Evolutionary conservation across 768 basidiomycete genomes (phyloP), one percentile per base, ranked within the genome.

Genomic region (Kwoniella heveanensis): DNA sequence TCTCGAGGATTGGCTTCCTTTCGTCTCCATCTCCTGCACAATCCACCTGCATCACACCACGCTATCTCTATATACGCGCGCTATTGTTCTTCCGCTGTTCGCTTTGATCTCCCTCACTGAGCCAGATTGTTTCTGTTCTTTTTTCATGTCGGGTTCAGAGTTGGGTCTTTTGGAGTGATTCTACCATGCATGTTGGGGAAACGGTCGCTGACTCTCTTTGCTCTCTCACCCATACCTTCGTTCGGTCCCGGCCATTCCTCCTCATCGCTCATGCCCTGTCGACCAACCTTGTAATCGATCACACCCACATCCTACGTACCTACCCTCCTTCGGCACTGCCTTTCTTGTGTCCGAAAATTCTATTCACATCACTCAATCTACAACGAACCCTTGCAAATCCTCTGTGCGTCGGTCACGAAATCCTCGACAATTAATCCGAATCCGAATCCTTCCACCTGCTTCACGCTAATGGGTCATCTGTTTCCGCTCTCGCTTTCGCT

Each of bases 401-500:
- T 44, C 39, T 44, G 39, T 44, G 39, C 39, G 39, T 44, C 39
- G 39, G 39, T 44, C 39, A 44, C 39, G 39, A 44, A 44, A 44
- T 44, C 39, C 8, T 44, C 17, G 39, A 44, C 19, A 44, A 44
- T 44, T 44, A 44, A 44, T 44, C 39, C 39, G 39, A 44, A 44
- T 44, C 17, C 32, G 32, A 5, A 6, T 32, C 32, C 13, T 13
- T 13, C 7, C 32, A 32, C 32, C 39, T 36, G 15, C 39, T 3
- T 44, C 17, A 9, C 39, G 8, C 39, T 44, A 44, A 44, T 10
- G 10, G 39, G 9, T 44, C 39, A 44, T 44, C 39, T 17, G 39
- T 44, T 17, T 19, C 17, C 15, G 6, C 17, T 9, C 39, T 44
- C 10, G 10, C 19, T 44, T 3, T 44, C 39, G 39, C 6, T 17